phyloP scores from a whole-genome alignment of 495 filamentous ascomycete species.

The Penicillium turbatum region DNA sequence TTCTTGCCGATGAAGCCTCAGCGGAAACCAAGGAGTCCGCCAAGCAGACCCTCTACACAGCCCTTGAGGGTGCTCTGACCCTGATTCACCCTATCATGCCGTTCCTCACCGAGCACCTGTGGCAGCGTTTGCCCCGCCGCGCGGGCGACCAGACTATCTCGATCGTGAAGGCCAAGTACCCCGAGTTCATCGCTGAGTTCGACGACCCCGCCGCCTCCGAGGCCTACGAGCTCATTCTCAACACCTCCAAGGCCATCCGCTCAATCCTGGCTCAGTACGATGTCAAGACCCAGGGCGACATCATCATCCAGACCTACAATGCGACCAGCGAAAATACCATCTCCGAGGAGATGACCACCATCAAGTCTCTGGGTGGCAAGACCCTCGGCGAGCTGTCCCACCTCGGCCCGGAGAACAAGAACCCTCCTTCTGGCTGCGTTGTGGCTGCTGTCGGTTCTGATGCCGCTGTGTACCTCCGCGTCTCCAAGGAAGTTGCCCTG shows the following conservation, averaged over 20 bases:
- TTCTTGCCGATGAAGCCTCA: slow-evolving; percentile 57
- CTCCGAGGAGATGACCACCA: slow-evolving; percentile 52
- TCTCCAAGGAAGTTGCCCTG: slow-evolving; percentile 64
- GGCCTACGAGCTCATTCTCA: slow-evolving; percentile 63
- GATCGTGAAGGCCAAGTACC: slow-evolving; percentile 66
- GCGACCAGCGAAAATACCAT: slow-evolving; percentile 51
- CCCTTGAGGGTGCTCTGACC: slow-evolving; percentile 62
- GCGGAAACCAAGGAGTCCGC: slow-evolving; percentile 56
- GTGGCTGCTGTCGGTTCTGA: slow-evolving; percentile 62
- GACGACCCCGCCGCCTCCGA: slow-evolving; percentile 54
- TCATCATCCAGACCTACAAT: slow-evolving; percentile 59
- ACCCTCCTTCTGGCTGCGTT: slow-evolving; percentile 63
- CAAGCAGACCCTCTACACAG: slow-evolving; percentile 61
- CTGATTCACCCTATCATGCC: slow-evolving; percentile 78
- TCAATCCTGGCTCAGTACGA: slow-evolving; percentile 56
- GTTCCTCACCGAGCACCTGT: slow-evolving; percentile 72
- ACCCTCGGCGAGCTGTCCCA: slow-evolving; percentile 50
- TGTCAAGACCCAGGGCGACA: slow-evolving; percentile 52
- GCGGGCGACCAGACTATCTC: slow-evolving; percentile 57
- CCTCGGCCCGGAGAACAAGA: slow-evolving; percentile 44
- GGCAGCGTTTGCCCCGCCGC: slow-evolving; percentile 70
- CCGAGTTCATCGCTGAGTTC: slow-evolving; percentile 50
- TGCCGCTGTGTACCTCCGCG: slow-evolving; percentile 66
- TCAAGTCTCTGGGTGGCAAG: slow-evolving; percentile 64
- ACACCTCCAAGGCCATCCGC: slow-evolving; percentile 53